Evolutionary conservation across 2,329 filamentous ascomycete species (phyloP), one percentile per base, ranked within the genome.

Genomic region (Lecanicillium sp.): DNA sequence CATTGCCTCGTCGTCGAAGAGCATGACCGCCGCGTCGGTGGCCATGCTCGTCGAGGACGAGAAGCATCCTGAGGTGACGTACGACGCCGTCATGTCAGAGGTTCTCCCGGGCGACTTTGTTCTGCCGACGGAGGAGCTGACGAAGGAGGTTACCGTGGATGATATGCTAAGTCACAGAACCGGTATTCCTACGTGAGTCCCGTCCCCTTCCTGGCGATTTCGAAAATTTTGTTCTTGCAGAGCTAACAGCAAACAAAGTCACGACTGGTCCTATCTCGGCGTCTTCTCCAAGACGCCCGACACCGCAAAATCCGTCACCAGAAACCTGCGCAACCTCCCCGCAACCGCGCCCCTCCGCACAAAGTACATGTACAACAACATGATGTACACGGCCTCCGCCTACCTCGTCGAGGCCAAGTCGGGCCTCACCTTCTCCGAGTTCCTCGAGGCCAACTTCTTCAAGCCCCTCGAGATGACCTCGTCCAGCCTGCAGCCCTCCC

Each of bases 91-190:
- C 21, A 55, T 62, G 55, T 51, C 57, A 2, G 49, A 51, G 4
- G 19, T 62, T n/a, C 40, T 62, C 15, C 58, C 57, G 4, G 59
- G 40, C 4, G 59, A 62, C 21, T 60, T 62, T 47, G 53, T 58
- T 32, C 55, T 62, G 56, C 49, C 58, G 1, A 54, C 48, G 1
- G 30, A 40, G 10, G 51, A 44, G 11, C 53, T 56, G 35, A 55
- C 56, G 0, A 40, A 54, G 2, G 41, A 29, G 2, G 53, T 60
- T 2, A 60, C 58, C 1, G 23, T 61, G 0, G 58, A 60, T 12
- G 59, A 61, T 29, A 46, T 60, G 2, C 35, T 61, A 3, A 53
- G 54, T 14, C 58, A 61, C 35, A 45, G 55, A n/a, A 61, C 55
- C 3, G 59, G 58, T 12, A 55, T 62, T 51, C 45, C 58, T 17